Conservation (phyloP, 2,329 filamentous ascomycete species). For the Alternaria solani region DNA sequence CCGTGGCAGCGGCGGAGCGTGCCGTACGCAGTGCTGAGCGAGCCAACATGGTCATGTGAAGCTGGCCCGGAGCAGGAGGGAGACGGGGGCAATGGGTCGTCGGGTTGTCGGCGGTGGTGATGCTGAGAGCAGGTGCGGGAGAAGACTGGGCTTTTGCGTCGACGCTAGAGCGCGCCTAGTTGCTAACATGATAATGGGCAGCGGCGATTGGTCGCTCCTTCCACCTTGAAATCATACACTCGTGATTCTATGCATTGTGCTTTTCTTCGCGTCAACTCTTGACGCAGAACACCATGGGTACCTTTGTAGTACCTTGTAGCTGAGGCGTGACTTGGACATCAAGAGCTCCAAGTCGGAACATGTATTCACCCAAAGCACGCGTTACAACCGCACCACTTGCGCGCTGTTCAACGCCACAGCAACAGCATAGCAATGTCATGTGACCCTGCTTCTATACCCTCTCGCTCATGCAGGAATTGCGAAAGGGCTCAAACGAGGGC, state of each 20-base stretch:
- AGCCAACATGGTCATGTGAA: slow-evolving; percentile 79
- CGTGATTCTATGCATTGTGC: too few relatives aligned
- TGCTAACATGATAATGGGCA: neutral
- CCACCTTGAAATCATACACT: neutral
- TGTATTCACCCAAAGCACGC: neutral
- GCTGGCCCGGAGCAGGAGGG: slow-evolving; percentile 49
- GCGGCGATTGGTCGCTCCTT: neutral
- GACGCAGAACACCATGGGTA: too few relatives aligned
- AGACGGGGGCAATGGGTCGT: slow-evolving; percentile 45
- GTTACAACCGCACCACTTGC: neutral
- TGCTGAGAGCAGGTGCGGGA: slow-evolving; percentile 30
- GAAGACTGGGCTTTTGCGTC: too few relatives aligned
- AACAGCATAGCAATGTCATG: slow-evolving; percentile 15
- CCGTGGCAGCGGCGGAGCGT: slow-evolving; percentile 84
- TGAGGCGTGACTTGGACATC: too few relatives aligned
- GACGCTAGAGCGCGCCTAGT: neutral
- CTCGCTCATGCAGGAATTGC: slow-evolving; percentile 42
- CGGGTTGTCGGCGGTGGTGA: slow-evolving; percentile 35
- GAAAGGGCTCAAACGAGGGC: slow-evolving; percentile 51
- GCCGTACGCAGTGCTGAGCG: slow-evolving; percentile 88
- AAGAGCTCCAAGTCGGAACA: neutral
- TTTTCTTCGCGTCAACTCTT: too few relatives aligned
- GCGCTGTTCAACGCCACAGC: neutral
- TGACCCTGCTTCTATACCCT: slow-evolving; percentile 47
- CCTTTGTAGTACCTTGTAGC: too few relatives aligned